A percentile compares a stretch with the other conserved stretches of the same genome.
phyloP scores from a whole-genome alignment of 2,329 filamentous ascomycete species.

The Penicillium glabrum region DNA sequence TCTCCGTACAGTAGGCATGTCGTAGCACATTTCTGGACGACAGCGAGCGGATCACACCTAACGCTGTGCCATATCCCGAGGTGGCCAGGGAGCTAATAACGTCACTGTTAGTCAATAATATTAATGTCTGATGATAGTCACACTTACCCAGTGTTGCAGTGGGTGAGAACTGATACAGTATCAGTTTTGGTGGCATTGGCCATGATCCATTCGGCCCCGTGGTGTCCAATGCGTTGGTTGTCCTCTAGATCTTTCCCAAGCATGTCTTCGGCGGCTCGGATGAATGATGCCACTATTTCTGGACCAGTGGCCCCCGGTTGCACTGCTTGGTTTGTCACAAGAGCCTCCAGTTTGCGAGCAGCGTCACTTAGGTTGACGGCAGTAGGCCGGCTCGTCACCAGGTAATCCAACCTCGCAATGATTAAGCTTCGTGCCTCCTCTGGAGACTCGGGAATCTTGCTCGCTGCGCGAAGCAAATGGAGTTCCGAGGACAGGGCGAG shows the following conservation, averaged over 20 bases:
- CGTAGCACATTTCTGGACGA: conserved; percentile 64
- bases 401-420: conserved; percentile 74
- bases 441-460: conserved; percentile 49
- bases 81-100: conserved; percentile 76
- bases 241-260: conserved; percentile 82
- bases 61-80: conserved; percentile 93
- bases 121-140: background rate
- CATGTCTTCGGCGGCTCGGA: conserved; percentile 80
- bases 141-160: conserved; percentile 89
- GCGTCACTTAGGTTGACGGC: conserved; percentile 94
- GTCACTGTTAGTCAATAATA: conserved; percentile 2
- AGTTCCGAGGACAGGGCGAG: conserved; percentile 86
- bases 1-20: conserved; percentile 95
- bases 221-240: conserved; percentile 79
- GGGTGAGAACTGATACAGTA: conserved; percentile 82
- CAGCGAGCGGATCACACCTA: conserved; percentile 88
- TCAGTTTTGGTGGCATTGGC: conserved; percentile 52
- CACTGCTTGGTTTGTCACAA: conserved; percentile 52
- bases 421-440: conserved; percentile 70
- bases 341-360: conserved; percentile 71
- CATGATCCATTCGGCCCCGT: conserved; percentile 81
- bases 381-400: conserved; percentile 86
- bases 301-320: conserved; percentile 35
- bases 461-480: conserved; percentile 41
- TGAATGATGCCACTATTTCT: conserved; percentile 67